Base-by-base conservation (phyloP, 176 grass and related monocot genomes). In the Paspalum vaginatum region DNA sequence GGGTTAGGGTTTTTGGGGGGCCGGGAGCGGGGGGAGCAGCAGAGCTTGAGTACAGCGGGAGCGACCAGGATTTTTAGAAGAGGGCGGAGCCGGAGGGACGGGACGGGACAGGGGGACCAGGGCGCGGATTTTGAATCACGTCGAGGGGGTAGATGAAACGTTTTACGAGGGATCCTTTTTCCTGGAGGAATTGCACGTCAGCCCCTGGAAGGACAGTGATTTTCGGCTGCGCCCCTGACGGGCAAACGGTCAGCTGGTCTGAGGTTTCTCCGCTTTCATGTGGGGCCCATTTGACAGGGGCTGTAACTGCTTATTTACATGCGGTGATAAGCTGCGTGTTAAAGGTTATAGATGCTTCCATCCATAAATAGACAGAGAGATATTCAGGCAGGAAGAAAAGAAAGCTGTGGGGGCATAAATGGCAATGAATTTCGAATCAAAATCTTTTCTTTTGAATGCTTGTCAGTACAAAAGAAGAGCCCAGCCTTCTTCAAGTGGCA, bases 1-100 rank as follows among this genome's bases (percentile, higher is more conserved):
- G 79, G 87, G 84, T 75, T 96, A 92, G 93, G 87, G 90, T 86
- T 93, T 79, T 50, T 61, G 75, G 37, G 65, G 45, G 39, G 1
- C 43, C 13, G 57, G 22, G 24, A 6, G 44, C 42, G 11, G 64
- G 2, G 11, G 9, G 8, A 15, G 52, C 16, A 16, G 70, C 65
- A 17, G 57, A 61, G 82, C 77, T 76, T 81, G 74, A 40, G 81
- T 62, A 79, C 38, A 72, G 41, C 68, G 54, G 59, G 75, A 84
- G 44, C 78, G 57, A 72, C 61, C 67, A 37, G 69, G 83, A 68
- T 68, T 85, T 85, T 87, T 79, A 38, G 49, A 63, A 25, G 49
- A 53, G 10, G 66, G 9, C 21, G 37, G 83, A 83, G 21, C n/a
- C 39, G 48, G 58, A 25, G 51, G 7, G 26, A 9, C 65, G 46